Conservation (phyloP, 2,329 filamentous ascomycete species). For the Chaetothyriales sp. region DNA sequence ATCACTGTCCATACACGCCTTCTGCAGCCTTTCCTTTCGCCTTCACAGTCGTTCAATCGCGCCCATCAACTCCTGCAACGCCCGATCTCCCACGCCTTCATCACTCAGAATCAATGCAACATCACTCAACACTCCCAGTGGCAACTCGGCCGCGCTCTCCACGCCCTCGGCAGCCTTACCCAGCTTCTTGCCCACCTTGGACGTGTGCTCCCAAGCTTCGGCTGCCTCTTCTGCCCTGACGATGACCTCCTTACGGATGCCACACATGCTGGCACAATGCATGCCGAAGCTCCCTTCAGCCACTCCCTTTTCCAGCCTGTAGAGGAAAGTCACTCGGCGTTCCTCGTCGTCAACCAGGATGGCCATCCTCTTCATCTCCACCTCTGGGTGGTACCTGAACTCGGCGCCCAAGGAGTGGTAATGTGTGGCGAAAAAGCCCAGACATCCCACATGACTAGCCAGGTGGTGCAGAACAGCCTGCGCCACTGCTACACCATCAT, state of each 20-base stretch:
- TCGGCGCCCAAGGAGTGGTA: conserved; percentile 90
- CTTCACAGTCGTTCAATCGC: conserved; percentile 44
- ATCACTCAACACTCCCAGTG: conserved; percentile 16
- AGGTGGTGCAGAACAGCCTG: conserved; percentile 96
- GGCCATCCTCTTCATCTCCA: conserved; percentile 75
- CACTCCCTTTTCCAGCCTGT: conserved; percentile 82
- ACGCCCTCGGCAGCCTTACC: conserved; percentile 40
- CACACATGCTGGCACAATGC: conserved; percentile 98
- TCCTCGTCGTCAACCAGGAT: conserved; percentile 80
- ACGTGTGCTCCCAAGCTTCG: conserved; percentile 88
- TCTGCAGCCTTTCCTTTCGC: no score
- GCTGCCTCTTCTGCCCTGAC: conserved; percentile 78
- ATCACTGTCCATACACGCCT: no score
- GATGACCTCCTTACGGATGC: conserved; percentile 70
- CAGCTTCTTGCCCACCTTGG: conserved; percentile 71
- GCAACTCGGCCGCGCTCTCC: conserved; percentile 37
- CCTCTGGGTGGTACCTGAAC: conserved; percentile 78
- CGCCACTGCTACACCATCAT: conserved; percentile 91
- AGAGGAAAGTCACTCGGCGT: conserved; percentile 85
- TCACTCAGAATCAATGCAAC: conserved; percentile 12
- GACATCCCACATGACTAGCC: conserved; percentile 77
- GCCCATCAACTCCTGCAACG: conserved; percentile 44
- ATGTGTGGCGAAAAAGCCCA: conserved; percentile 95
- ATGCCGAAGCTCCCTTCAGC: conserved; percentile 96
- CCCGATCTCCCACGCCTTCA: conserved; percentile 29